These are phyloP conservation scores for Vigna trinervia DNA, from an alignment of 306 rosid species.

Conservation along the genomic window DNA sequence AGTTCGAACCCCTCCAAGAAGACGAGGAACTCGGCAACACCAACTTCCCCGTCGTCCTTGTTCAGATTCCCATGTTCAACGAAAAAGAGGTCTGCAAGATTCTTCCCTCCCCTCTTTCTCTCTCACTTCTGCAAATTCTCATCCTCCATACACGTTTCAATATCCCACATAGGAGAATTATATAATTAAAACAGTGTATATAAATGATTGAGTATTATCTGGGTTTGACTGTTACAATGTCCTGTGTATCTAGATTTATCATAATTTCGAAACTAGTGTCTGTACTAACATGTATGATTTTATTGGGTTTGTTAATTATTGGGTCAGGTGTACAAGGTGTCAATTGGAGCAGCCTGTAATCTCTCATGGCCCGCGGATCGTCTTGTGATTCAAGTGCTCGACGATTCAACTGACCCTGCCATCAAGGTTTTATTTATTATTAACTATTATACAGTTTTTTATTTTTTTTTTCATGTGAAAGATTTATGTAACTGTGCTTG, in stretches of 20 bases:
- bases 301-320: not conserved
- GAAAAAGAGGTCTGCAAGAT: conserved; percentile 79
- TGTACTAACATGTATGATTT: not conserved
- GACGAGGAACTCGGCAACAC: conserved; percentile 81
- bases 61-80: conserved; percentile 98
- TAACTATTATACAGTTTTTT: not conserved
- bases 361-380: conserved; percentile 99
- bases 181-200: not conserved
- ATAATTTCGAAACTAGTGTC: not conserved
- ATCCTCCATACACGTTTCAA: not conserved
- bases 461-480: not conserved
- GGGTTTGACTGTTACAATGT: not conserved
- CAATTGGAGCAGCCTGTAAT: conserved; percentile 97
- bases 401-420: conserved; percentile 91
- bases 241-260: conserved; percentile 18
- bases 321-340: conserved; percentile 86
- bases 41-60: conserved; percentile 83
- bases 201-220: not conserved
- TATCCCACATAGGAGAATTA: too few relatives aligned
- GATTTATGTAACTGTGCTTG: too few relatives aligned
- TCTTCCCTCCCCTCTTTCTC: not conserved
- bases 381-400: conserved; percentile 96
- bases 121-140: too few relatives aligned
- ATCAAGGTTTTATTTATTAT: conserved; percentile 61
- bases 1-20: conserved; percentile 66